Conservation (phyloP, 306 rosid species). For the Rosa chinensis region DNA sequence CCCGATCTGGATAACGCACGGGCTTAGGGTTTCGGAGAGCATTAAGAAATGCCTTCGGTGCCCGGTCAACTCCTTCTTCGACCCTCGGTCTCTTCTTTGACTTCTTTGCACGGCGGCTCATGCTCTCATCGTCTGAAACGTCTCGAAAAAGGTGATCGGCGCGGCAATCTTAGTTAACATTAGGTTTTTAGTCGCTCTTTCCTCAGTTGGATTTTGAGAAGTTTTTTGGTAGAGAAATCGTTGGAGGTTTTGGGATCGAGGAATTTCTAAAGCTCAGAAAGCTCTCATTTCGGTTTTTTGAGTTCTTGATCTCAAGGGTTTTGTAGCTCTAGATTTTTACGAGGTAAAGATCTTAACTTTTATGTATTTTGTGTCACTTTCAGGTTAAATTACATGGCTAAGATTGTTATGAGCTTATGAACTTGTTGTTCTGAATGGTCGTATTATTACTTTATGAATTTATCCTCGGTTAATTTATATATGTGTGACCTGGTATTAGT, state of each 20-base stretch:
- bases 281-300: background rate
- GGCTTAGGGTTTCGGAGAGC: constrained; percentile 68
- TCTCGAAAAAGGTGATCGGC: constrained; percentile 77
- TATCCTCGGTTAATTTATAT: background rate
- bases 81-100: constrained; percentile 44
- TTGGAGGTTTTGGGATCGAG: constrained; percentile 3
- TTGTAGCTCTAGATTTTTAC: background rate
- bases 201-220: constrained; percentile 14
- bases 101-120: constrained; percentile 56
- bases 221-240: background rate
- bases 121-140: constrained; percentile 70
- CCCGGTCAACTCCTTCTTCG: constrained; percentile 38
- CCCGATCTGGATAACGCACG: constrained; percentile 12
- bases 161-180: constrained; percentile 90
- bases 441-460: background rate
- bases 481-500: background rate
- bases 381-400: background rate
- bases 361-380: background rate
- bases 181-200: constrained; percentile 7
- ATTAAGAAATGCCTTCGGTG: constrained; percentile 76
- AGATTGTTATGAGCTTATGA: background rate
- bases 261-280: background rate
- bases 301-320: background rate
- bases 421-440: background rate
- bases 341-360: background rate